phyloP scores from a whole-genome alignment of 345 rosid genomes.

The Ceriops decandra region DNA sequence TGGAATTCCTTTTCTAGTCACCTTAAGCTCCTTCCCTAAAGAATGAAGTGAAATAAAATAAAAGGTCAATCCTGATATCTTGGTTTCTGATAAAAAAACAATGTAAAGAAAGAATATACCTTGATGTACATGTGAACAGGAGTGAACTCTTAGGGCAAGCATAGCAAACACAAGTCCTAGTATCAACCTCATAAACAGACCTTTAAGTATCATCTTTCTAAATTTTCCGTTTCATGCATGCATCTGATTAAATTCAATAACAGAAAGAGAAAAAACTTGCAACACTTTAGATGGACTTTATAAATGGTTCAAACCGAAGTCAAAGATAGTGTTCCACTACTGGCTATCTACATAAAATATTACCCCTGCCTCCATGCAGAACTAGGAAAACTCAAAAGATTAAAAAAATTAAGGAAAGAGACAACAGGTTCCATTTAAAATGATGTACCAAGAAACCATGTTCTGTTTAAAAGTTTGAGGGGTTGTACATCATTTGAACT shows the following conservation, averaged over 20 bases:
- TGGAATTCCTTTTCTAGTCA: background rate
- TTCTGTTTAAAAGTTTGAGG: conserved; percentile 22
- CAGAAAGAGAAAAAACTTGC: conserved; percentile 29
- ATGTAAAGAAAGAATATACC: conserved; percentile 26
- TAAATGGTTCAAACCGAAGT: conserved; percentile 41
- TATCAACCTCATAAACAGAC: conserved; percentile 22
- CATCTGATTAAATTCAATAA: conserved; percentile 11
- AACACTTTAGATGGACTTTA: conserved; percentile 25
- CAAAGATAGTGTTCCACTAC: conserved; percentile 41
- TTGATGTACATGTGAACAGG: conserved; percentile 30
- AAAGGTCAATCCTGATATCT: background rate
- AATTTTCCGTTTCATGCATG: background rate
- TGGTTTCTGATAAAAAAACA: background rate
- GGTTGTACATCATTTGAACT: conserved; percentile 5
- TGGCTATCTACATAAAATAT: conserved; percentile 8
- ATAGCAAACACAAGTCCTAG: conserved; percentile 35
- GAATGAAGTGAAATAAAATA: background rate
- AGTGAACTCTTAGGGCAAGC: conserved; percentile 14
- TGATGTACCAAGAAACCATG: background rate
- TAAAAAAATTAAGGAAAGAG: background rate
- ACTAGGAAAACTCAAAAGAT: conserved; percentile 29
- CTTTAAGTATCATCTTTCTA: conserved; percentile 28
- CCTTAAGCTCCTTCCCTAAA: conserved; percentile 4
- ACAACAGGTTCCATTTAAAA: background rate
- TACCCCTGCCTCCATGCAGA: conserved; percentile 21